phyloP scores from a whole-genome alignment of 257 asterid genomes.

The Nicotiana tomentosiformis region DNA sequence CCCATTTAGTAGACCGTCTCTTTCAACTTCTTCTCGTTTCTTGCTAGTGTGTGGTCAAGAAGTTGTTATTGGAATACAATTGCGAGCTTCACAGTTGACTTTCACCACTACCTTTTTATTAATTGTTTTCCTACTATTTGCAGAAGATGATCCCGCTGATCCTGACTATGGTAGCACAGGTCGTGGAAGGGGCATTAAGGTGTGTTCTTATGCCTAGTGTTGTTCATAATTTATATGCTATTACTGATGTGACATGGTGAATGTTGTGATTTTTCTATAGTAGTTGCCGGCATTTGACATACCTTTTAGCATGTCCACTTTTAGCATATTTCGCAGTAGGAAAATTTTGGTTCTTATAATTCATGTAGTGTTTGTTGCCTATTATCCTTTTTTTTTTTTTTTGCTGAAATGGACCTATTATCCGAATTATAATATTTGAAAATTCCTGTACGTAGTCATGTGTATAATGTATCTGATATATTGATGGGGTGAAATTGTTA shows the following conservation, averaged over 20 bases:
- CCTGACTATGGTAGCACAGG: conserved; percentile 66
- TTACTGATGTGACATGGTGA: not conserved
- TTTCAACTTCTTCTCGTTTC: not conserved
- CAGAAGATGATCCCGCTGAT: conserved; percentile 96
- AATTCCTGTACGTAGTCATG: not conserved
- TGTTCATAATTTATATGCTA: not conserved
- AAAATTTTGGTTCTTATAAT: not conserved
- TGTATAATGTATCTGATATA: not conserved
- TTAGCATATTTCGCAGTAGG: not conserved
- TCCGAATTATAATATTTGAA: not conserved
- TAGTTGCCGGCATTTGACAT: not conserved
- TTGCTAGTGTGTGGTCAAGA: not conserved
- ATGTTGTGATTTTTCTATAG: not conserved
- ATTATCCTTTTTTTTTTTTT: not conserved
- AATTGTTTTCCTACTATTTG: conserved; percentile 19
- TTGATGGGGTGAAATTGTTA: not conserved
- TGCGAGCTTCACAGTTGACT: not conserved
- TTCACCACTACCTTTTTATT: not conserved
- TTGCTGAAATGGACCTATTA: not conserved
- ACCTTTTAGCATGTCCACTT: not conserved
- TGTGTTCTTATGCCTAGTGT: conserved; percentile 13
- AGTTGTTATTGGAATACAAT: not conserved
- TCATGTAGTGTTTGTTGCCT: not conserved
- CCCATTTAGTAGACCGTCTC: not conserved
- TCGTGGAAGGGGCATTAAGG: conserved; percentile 60